These are phyloP conservation scores for Setaria viridis DNA, from an alignment of 202 grass and related monocot genomes.

Conservation along the genomic window DNA sequence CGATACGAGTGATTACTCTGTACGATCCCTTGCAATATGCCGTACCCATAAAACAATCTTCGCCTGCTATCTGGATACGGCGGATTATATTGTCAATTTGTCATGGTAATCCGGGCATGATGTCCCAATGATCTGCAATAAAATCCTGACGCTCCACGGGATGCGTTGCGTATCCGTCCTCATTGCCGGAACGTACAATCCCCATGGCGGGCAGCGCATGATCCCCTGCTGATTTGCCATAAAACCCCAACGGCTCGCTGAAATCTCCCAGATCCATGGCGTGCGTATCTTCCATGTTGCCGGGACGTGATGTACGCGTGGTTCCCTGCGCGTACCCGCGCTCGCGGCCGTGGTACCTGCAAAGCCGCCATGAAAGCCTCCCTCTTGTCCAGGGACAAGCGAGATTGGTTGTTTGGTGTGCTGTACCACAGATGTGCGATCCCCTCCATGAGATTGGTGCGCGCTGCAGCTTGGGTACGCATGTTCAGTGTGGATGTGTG, in stretches of 20 bases:
- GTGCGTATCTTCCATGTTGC: slow-evolving; percentile 33
- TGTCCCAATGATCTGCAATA: slow-evolving; percentile 39
- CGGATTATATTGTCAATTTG: not conserved
- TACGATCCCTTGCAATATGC: not conserved
- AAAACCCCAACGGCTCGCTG: not conserved
- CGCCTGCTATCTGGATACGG: not conserved
- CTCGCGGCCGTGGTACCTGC: slow-evolving; percentile 12
- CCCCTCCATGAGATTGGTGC: slow-evolving; percentile 24
- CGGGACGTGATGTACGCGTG: slow-evolving; percentile 6
- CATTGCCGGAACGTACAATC: not conserved
- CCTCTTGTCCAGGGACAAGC: not conserved
- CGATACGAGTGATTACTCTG: not conserved
- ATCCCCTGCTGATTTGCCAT: slow-evolving; percentile 38
- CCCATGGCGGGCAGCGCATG: not conserved
- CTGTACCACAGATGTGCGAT: slow-evolving; percentile 34
- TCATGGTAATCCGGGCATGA: not conserved
- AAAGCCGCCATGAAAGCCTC: not conserved
- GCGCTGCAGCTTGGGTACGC: slow-evolving; percentile 5
- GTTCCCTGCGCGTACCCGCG: not conserved
- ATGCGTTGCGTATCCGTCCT: slow-evolving; percentile 6
- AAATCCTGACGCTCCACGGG: slow-evolving; percentile 11
- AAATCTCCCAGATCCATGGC: slow-evolving; percentile 19
- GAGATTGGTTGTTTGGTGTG: not conserved
- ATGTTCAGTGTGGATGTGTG: not conserved
- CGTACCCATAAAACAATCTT: not conserved